phyloP scores from a whole-genome alignment of 1,139 yeast genomes.

The Scheffersomyces cryptocercus region DNA sequence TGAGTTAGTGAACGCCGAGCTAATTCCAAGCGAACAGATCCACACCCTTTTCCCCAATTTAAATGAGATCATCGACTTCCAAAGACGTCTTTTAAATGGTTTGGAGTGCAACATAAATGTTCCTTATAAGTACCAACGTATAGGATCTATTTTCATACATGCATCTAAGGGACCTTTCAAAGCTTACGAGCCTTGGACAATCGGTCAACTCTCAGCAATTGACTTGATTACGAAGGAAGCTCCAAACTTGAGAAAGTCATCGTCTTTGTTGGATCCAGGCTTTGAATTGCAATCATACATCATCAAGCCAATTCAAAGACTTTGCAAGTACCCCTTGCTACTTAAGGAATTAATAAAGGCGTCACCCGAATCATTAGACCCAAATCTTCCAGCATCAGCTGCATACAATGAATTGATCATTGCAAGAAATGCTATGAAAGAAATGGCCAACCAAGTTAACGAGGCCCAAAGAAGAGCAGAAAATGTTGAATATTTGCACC shows the following conservation, averaged over 20 bases:
- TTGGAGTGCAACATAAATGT: conserved; percentile 83
- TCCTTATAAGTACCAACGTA: conserved; percentile 74
- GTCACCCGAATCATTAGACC: conserved; percentile 37
- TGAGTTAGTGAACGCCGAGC: conserved; percentile 64
- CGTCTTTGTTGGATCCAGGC: conserved; percentile 74
- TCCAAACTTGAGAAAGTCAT: conserved; percentile 53
- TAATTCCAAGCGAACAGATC: conserved; percentile 76
- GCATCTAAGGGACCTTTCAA: conserved; percentile 78
- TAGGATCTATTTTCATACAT: conserved; percentile 85
- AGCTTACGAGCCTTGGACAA: conserved; percentile 89
- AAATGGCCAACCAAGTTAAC: conserved; percentile 81
- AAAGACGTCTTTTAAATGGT: conserved; percentile 84
- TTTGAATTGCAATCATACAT: conserved; percentile 88
- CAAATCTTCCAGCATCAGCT: conserved; percentile 47
- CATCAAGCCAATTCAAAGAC: conserved; percentile 91
- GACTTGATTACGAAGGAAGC: conserved; percentile 74
- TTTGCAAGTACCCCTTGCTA: conserved; percentile 88
- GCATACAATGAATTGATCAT: conserved; percentile 66
- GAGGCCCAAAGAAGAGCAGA: conserved; percentile 94
- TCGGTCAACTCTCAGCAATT: conserved; percentile 81
- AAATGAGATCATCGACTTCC: conserved; percentile 84
- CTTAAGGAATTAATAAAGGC: conserved; percentile 72
- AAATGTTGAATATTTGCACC: conserved; percentile 70
- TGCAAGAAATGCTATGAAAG: conserved; percentile 65
- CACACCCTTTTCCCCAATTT: conserved; percentile 87